These are phyloP conservation scores for Saccharum hybrid DNA, from an alignment of 202 grass and related monocot genomes.

Conservation along the genomic window DNA sequence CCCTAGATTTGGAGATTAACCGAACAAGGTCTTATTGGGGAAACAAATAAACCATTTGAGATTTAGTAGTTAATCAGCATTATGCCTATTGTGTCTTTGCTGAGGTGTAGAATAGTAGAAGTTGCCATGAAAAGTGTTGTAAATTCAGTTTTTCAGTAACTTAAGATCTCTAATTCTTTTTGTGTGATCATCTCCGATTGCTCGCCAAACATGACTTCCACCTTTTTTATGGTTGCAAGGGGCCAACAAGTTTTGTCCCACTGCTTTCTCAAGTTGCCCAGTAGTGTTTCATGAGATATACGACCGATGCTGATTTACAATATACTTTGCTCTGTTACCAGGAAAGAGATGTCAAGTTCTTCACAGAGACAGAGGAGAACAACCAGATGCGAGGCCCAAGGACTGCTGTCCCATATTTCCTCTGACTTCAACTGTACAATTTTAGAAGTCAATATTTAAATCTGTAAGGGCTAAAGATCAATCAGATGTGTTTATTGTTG, in stretches of 20 bases:
- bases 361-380: slow-evolving; percentile 98
- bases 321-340: slow-evolving; percentile 35
- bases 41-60: not conserved
- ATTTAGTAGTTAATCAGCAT: slow-evolving; percentile 1
- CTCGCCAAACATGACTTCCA: not conserved
- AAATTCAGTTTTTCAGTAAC: not conserved
- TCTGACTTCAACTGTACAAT: slow-evolving; percentile 74
- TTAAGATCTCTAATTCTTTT: not conserved
- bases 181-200: not conserved
- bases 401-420: slow-evolving; percentile 93
- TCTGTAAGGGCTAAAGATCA: slow-evolving; percentile 60
- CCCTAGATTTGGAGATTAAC: not conserved
- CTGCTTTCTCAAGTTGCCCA: not conserved
- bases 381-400: slow-evolving; percentile 96
- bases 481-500: not conserved
- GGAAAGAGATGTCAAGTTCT: slow-evolving; percentile 98
- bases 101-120: not conserved
- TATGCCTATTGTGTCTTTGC: not conserved
- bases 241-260: not conserved
- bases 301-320: not conserved
- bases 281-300: not conserved
- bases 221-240: not conserved
- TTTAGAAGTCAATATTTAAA: slow-evolving; percentile 57
- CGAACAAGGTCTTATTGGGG: not conserved
- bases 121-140: not conserved